Conservation (phyloP, 495 filamentous ascomycete species). For the Trichocladium antarcticum region DNA sequence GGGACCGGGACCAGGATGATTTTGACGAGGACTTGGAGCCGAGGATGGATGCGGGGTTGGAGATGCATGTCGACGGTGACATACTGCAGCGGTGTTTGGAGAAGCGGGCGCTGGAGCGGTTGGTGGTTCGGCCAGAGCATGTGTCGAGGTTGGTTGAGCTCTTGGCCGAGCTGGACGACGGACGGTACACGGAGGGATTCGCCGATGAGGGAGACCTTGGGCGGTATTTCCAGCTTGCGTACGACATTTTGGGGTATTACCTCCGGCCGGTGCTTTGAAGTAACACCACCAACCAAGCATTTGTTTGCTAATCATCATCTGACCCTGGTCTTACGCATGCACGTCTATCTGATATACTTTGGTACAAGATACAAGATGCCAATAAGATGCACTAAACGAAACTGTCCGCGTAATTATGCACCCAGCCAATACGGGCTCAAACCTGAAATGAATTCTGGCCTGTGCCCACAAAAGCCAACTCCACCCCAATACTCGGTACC, state of each 20-base stretch:
- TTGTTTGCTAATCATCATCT: no score
- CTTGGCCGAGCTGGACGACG: conserved; percentile 28
- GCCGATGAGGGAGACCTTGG: not conserved
- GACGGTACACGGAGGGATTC: conserved; percentile 13
- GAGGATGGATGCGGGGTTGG: conserved; percentile 18
- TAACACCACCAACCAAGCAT: no score
- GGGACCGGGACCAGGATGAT: not conserved
- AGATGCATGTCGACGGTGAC: conserved; percentile 60
- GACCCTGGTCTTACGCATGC: no score
- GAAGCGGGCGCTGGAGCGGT: conserved; percentile 32
- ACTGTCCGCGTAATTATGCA: no score
- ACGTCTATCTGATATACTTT: no score
- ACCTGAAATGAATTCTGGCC: conserved; percentile 17
- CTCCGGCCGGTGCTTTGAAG: conserved; percentile 34
- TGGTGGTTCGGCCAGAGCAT: conserved; percentile 26
- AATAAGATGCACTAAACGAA: no score
- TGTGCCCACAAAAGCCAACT: conserved; percentile 11
- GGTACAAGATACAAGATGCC: no score
- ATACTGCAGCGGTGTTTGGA: conserved; percentile 46
- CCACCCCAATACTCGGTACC: not conserved
- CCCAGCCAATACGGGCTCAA: no score
- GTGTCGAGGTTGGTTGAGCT: conserved; percentile 24
- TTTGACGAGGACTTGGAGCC: conserved; percentile 20
- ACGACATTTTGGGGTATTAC: conserved; percentile 37
- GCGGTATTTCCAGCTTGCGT: conserved; percentile 30